Percentiles rank a stretch among this genome's conserved stretches.
These are phyloP conservation scores for Aspergillus ellipticus DNA, from an alignment of 495 filamentous ascomycete species.

Conservation along the genomic window DNA sequence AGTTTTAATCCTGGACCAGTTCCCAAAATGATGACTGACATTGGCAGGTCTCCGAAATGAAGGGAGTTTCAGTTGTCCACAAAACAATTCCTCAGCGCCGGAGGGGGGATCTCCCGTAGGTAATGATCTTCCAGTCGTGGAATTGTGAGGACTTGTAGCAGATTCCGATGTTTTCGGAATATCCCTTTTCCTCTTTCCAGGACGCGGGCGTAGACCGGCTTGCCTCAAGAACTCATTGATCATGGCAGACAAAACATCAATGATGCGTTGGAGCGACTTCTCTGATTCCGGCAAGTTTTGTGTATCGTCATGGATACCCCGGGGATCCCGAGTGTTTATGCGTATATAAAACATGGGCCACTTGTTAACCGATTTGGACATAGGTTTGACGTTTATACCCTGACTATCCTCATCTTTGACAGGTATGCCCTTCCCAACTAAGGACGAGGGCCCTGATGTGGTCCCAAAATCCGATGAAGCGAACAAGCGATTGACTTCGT, in stretches of 20 bases:
- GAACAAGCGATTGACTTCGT: conserved; percentile 77
- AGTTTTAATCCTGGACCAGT: conserved; percentile 68
- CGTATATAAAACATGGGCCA: conserved; percentile 91
- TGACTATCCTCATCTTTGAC: not conserved
- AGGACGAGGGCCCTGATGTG: conserved; percentile 30
- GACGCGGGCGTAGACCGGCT: conserved; percentile 57
- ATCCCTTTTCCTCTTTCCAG: conserved; percentile 16
- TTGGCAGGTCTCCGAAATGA: conserved; percentile 22
- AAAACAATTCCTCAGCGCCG: conserved; percentile 26
- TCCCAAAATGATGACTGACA: conserved; percentile 41
- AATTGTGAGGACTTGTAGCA: not conserved
- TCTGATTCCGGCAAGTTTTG: conserved; percentile 39
- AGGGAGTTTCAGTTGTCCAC: conserved; percentile 31
- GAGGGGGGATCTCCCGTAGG: not conserved
- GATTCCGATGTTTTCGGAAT: not conserved
- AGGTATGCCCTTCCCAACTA: not conserved
- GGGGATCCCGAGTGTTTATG: conserved; percentile 40
- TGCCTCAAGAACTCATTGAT: conserved; percentile 65
- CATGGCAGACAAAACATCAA: conserved; percentile 61
- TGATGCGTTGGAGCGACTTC: conserved; percentile 46
- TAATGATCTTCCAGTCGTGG: not conserved
- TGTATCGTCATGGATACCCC: conserved; percentile 11
- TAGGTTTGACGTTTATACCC: conserved; percentile 36
- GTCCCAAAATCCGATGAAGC: conserved; percentile 72
- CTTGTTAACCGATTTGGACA: conserved; percentile 65